phyloP scores from a whole-genome alignment of 2,329 filamentous ascomycete genomes.

The Karstenula rhodostoma region DNA sequence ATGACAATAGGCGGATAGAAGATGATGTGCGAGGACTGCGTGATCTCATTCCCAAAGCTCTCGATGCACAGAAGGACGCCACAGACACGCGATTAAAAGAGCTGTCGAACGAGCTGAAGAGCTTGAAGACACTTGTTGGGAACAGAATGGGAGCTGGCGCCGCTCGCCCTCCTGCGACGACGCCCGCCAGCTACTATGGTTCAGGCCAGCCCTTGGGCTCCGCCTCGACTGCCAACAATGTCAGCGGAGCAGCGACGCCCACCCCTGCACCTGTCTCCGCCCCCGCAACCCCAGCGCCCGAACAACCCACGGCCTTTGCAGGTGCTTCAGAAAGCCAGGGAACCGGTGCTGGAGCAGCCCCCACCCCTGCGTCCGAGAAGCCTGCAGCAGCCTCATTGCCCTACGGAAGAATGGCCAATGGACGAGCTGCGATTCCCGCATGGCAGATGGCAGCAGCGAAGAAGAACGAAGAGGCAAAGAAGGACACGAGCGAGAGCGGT shows the following conservation, averaged over 20 bases:
- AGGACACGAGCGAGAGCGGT: constrained; percentile 51
- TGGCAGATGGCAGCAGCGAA: constrained; percentile 63
- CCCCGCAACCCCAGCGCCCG: constrained; percentile 23
- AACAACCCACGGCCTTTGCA: constrained; percentile 30
- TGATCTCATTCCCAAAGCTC: constrained; percentile 84
- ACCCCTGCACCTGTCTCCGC: constrained; percentile 17
- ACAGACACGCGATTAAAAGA: constrained; percentile 85
- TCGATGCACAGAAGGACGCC: constrained; percentile 85
- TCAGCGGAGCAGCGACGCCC: constrained; percentile 36
- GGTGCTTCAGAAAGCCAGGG: constrained; percentile 29
- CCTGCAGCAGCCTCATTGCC: constrained; percentile 32
- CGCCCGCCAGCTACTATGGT: constrained; percentile 36
- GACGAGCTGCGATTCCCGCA: constrained; percentile 58
- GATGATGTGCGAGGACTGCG: constrained; percentile 86
- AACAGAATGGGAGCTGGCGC: constrained; percentile 61
- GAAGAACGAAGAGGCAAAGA: constrained; percentile 55
- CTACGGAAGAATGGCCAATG: constrained; percentile 43
- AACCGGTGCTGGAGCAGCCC: constrained; percentile 25
- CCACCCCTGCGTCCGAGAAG: constrained; percentile 41
- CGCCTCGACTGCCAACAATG: constrained; percentile 32
- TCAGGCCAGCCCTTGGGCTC: constrained; percentile 28
- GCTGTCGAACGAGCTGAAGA: constrained; percentile 86
- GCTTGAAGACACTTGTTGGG: constrained; percentile 84
- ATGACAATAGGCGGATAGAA: constrained; percentile 84
- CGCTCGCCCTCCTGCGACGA: constrained; percentile 33